Percentiles rank a stretch among this genome's conserved stretches.
These are phyloP conservation scores for Kluyveromyces wickerhamii DNA, from an alignment of 805 yeast genomes.

Conservation along the genomic window DNA sequence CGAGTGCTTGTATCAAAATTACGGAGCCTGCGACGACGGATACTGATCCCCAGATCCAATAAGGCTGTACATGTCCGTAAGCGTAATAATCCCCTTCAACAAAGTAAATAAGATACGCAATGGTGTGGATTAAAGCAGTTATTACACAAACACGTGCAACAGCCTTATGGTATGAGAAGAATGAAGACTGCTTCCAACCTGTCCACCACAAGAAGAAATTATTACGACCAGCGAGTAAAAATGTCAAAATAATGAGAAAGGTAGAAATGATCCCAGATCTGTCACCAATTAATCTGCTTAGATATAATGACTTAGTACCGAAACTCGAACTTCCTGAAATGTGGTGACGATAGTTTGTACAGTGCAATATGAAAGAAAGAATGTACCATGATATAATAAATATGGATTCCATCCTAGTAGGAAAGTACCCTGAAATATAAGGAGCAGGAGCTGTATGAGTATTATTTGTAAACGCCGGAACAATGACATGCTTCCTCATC, in stretches of 20 bases:
- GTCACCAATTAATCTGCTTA: slow-evolving; percentile 36
- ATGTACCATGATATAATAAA: slow-evolving; percentile 10
- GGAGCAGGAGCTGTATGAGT: slow-evolving; percentile 7
- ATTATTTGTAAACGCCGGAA: slow-evolving; percentile 14
- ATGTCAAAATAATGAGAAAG: slow-evolving; percentile 45
- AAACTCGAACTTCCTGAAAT: slow-evolving; percentile 11
- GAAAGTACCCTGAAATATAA: slow-evolving; percentile 11
- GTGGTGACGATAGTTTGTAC: slow-evolving; percentile 7
- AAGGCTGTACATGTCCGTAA: slow-evolving; percentile 35
- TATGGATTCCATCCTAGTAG: slow-evolving; percentile 19
- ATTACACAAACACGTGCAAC: slow-evolving; percentile 43
- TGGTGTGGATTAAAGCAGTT: slow-evolving; percentile 45
- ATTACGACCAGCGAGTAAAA: slow-evolving; percentile 63
- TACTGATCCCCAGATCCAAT: slow-evolving; percentile 33
- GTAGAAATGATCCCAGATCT: slow-evolving; percentile 42
- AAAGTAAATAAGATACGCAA: slow-evolving; percentile 42
- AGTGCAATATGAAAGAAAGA: slow-evolving; percentile 6
- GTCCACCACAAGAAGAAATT: slow-evolving; percentile 54
- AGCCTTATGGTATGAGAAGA: slow-evolving; percentile 60
- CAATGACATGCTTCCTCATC: slow-evolving; percentile 13
- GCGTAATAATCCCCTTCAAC: slow-evolving; percentile 32
- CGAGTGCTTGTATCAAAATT: slow-evolving; percentile 34
- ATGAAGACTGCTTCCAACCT: slow-evolving; percentile 56
- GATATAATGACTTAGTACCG: slow-evolving; percentile 10
- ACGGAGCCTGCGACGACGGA: slow-evolving; percentile 31